phyloP scores from a whole-genome alignment of 768 basidiomycete species.

The Mrakia gelida region DNA sequence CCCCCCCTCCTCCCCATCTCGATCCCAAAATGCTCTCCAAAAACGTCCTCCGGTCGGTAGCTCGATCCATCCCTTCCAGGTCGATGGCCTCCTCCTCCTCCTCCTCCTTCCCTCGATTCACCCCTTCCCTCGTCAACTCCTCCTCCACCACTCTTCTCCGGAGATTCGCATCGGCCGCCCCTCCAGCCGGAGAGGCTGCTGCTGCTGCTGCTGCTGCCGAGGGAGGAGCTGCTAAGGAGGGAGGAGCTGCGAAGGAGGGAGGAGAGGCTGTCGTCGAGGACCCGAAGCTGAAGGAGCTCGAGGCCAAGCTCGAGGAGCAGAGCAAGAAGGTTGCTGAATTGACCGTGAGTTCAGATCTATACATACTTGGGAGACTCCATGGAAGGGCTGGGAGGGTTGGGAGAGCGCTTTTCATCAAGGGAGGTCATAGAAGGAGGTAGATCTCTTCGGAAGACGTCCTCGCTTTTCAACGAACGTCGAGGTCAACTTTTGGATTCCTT shows the following conservation, averaged over 20 bases:
- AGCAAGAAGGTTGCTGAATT: slow-evolving; percentile 60
- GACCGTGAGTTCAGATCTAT: slow-evolving; percentile 55
- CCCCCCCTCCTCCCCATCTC: background rate
- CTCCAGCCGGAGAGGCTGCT: slow-evolving; percentile 28
- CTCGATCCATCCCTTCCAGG: slow-evolving; percentile 31
- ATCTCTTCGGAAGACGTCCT: background rate
- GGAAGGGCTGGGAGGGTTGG: background rate
- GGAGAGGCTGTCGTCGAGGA: slow-evolving; percentile 37
- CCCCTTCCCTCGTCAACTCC: background rate
- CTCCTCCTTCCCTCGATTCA: slow-evolving; percentile 22
- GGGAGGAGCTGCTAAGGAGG: slow-evolving; percentile 13
- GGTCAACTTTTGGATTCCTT: too few relatives aligned
- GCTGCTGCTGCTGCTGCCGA: slow-evolving; percentile 30
- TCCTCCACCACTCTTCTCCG: background rate
- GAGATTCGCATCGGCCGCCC: slow-evolving; percentile 11
- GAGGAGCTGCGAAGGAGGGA: slow-evolving; percentile 31
- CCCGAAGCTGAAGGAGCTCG: slow-evolving; percentile 54
- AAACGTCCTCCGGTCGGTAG: slow-evolving; percentile 16
- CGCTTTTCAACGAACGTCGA: too few relatives aligned
- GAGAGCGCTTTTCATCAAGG: background rate
- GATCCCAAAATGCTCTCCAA: slow-evolving; percentile 15
- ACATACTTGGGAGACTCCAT: background rate
- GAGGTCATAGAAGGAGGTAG: background rate
- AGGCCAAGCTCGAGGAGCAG: slow-evolving; percentile 68
- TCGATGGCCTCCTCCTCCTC: slow-evolving; percentile 26